Evolutionary conservation across 228 moss, liverwort and hornwort species (phyloP).

Genomic region (Sphagnum magellanicum): DNA sequence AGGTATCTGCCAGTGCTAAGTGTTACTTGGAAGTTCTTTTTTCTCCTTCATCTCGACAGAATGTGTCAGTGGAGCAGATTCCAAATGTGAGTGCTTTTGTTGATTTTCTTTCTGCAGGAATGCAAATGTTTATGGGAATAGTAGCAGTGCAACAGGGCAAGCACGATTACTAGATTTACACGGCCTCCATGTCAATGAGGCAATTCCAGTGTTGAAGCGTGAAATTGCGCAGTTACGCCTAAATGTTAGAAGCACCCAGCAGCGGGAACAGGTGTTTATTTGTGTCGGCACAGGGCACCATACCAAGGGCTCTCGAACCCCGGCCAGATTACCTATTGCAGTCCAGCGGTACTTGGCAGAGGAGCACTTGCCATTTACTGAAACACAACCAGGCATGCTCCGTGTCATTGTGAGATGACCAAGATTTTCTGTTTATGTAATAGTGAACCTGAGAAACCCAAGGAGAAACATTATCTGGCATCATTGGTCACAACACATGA

Average conservation of each 20-base stretch:
- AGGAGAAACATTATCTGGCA: no score
- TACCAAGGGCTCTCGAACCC: slow-evolving; percentile 54
- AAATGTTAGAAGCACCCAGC: slow-evolving; percentile 25
- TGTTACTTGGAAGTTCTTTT: background rate
- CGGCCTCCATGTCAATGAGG: slow-evolving; percentile 52
- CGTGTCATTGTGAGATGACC: slow-evolving; percentile 59
- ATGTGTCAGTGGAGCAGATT: background rate
- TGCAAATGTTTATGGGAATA: slow-evolving; percentile 31
- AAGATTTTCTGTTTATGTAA: no score
- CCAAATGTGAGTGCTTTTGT: background rate
- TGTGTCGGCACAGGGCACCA: slow-evolving; percentile 65
- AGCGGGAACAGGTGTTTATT: slow-evolving; percentile 44
- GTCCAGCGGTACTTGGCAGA: slow-evolving; percentile 59
- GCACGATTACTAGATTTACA: slow-evolving; percentile 40
- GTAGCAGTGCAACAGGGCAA: slow-evolving; percentile 22
- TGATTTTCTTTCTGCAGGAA: slow-evolving; percentile 24
- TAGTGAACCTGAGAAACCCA: no score
- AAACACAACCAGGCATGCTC: slow-evolving; percentile 61
- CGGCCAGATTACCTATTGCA: slow-evolving; percentile 48
- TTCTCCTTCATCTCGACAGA: background rate
- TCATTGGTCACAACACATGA: no score
- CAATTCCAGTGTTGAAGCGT: slow-evolving; percentile 51
- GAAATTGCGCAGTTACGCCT: slow-evolving; percentile 43
- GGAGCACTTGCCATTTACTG: slow-evolving; percentile 46
- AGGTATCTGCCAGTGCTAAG: background rate